phyloP scores from a whole-genome alignment of 192 early-diverging fungal species.

The Coemansia sp. region DNA sequence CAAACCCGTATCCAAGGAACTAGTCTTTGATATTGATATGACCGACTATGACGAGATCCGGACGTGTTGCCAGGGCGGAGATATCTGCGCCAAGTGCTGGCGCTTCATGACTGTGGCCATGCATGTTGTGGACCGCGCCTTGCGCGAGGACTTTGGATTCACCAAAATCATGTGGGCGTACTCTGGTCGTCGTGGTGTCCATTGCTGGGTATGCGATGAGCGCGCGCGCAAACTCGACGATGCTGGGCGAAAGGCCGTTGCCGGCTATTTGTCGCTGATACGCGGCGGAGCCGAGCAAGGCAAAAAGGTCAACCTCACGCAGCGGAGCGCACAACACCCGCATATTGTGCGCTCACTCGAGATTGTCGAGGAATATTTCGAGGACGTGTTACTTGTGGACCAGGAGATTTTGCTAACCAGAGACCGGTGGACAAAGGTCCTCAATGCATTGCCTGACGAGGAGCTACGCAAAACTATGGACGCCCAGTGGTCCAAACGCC shows the following conservation, averaged over 20 bases:
- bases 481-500: slow-evolving; percentile 44
- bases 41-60: slow-evolving; percentile 98
- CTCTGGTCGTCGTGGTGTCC: slow-evolving; percentile 94
- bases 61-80: slow-evolving; percentile 90
- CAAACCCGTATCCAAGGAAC: slow-evolving; percentile 80
- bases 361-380: slow-evolving; percentile 77
- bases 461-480: slow-evolving; percentile 52
- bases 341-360: slow-evolving; percentile 59
- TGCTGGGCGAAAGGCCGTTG: slow-evolving; percentile 80
- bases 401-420: slow-evolving; percentile 71
- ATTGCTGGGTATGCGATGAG: slow-evolving; percentile 98
- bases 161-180: slow-evolving; percentile 94
- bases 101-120: slow-evolving; percentile 91
- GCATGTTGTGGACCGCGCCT: slow-evolving; percentile 78
- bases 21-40: slow-evolving; percentile 99
- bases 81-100: slow-evolving; percentile 93
- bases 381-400: slow-evolving; percentile 67
- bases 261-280: slow-evolving; percentile 80
- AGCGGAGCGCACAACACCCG: slow-evolving; percentile 66
- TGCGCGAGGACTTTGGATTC: slow-evolving; percentile 95
- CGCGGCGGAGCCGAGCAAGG: slow-evolving; percentile 76
- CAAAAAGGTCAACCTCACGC: slow-evolving; percentile 74
- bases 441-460: slow-evolving; percentile 79
- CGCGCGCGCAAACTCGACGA: slow-evolving; percentile 78
- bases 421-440: slow-evolving; percentile 75